Evolutionary conservation across 306 rosid species (phyloP), one percentile per base, ranked within the genome.

Genomic region (Gleditsia sinensis): DNA sequence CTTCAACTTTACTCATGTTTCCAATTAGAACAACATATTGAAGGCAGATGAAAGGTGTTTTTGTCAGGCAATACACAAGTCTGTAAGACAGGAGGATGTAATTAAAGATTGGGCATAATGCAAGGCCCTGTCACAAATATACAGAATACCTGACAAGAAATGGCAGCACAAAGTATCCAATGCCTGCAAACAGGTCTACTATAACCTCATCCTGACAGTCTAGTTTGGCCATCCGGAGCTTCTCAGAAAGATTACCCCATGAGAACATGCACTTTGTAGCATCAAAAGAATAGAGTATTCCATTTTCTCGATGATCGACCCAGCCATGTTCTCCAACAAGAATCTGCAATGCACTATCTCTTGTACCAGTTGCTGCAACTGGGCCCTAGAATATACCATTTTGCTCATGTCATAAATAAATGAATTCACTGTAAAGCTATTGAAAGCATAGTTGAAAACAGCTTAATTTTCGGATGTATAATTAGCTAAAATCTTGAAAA

Each of bases 211-310:
- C 85, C 71, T 68, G 80, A 82, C 97, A 94, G 76, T 88, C 76
- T 56, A 85, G 59, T 48, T 11, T 83, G 67, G 83, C 91, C 97
- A 94, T 92, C 34, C 99, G 91, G 34, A 86, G 88, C 81, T 90
- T 88, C 88, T 91, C 99, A 58, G 97, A 94, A 67, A 90, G 93
- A 87, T 92, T 94, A 12, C 97, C 99, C 97, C 99, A 94, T 49
- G 97, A 94, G 85, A 94, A 94, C 97, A 92, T 94, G 83, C 99
- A 92, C 87, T 87, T 94, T 17, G 92, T 87, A 67, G 92, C 85
- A 79, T 91, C 89, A 76, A 94, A 94, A 75, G 95, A 91, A 86
- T 90, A 91, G 61, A 83, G 36, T 55, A 94, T 84, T 82, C 95
- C 97, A 84, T 92, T 91, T 83, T 94, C 99, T 6, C 91, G 80